Percentiles rank a stretch among this genome's conserved stretches.
phyloP scores from a whole-genome alignment of 116 monocot species.

The Phalaenopsis hybrid region DNA sequence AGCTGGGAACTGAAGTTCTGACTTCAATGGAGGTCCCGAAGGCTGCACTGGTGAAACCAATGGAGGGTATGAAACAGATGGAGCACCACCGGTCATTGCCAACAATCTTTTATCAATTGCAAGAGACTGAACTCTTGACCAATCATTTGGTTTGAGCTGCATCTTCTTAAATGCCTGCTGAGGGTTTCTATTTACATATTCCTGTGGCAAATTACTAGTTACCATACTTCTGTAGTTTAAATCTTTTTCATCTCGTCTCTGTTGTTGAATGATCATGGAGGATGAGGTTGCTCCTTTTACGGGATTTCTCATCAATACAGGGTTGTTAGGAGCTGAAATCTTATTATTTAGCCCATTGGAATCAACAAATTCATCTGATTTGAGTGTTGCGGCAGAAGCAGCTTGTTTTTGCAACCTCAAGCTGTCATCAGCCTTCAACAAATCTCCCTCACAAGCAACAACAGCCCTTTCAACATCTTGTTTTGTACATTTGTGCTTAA shows the following conservation, averaged over 20 bases:
- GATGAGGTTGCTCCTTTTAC: conserved; percentile 11
- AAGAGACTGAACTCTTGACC: conserved; percentile 8
- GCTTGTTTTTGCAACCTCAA: conserved; percentile 55
- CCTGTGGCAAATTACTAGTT: background rate
- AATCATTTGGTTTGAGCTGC: conserved; percentile 18
- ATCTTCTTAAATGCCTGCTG: conserved; percentile 15
- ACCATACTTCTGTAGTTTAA: conserved; percentile 30
- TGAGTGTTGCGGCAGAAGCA: conserved; percentile 14
- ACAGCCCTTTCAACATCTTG: conserved; percentile 85
- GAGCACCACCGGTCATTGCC: conserved; percentile 1
- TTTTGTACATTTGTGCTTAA: conserved; percentile 59
- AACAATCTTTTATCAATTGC: conserved; percentile 25
- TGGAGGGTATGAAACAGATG: conserved; percentile 4
- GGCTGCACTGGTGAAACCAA: conserved; percentile 22
- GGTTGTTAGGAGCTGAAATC: conserved; percentile 6
- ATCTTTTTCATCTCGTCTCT: conserved; percentile 41
- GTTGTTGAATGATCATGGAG: conserved; percentile 16
- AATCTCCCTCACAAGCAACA: conserved; percentile 72
- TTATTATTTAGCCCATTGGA: background rate
- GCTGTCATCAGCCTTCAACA: conserved; percentile 52
- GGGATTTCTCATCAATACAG: conserved; percentile 19
- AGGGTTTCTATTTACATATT: background rate
- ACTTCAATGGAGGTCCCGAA: conserved; percentile 13
- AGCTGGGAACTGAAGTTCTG: conserved; percentile 2
- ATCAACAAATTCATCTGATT: conserved; percentile 27